Evolutionary conservation across 1,139 yeast species (phyloP).

Genomic region (Candida sp.): DNA sequence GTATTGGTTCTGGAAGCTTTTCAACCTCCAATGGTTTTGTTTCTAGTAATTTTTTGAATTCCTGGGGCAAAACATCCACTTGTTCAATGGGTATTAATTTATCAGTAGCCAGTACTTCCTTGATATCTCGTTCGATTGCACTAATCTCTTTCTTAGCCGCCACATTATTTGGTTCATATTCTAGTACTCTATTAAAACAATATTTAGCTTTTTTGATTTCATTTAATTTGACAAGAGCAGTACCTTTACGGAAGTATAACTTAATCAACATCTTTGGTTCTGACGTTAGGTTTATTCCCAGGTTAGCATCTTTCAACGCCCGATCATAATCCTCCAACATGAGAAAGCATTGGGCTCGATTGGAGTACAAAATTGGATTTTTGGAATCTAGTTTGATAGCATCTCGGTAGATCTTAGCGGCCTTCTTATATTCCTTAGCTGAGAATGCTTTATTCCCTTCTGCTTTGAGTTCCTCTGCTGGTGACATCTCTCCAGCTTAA

Average conservation of each 20-base stretch:
- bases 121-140: slow-evolving; percentile 6
- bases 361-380: slow-evolving; percentile 69
- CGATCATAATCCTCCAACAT: slow-evolving; percentile 51
- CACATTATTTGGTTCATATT: slow-evolving; percentile 41
- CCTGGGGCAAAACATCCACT: slow-evolving; percentile 46
- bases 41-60: slow-evolving; percentile 14
- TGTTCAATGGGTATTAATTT: slow-evolving; percentile 34
- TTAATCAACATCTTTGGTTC: slow-evolving; percentile 39
- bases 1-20: not conserved
- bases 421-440: slow-evolving; percentile 48
- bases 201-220: slow-evolving; percentile 26
- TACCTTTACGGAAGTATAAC: slow-evolving; percentile 55
- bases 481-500: no score
- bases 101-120: slow-evolving; percentile 1
- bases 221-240: slow-evolving; percentile 38
- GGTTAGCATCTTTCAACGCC: slow-evolving; percentile 60
- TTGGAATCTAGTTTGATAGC: slow-evolving; percentile 57
- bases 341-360: slow-evolving; percentile 72
- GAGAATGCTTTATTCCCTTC: slow-evolving; percentile 71
- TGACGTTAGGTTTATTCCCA: slow-evolving; percentile 46
- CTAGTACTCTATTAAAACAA: slow-evolving; percentile 40
- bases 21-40: not conserved
- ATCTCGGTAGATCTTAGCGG: slow-evolving; percentile 60
- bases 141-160: slow-evolving; percentile 28
- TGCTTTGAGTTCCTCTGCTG: slow-evolving; percentile 31